phyloP scores from a whole-genome alignment of 1,284 basidiomycete species.

The Termitomyces sp. region DNA sequence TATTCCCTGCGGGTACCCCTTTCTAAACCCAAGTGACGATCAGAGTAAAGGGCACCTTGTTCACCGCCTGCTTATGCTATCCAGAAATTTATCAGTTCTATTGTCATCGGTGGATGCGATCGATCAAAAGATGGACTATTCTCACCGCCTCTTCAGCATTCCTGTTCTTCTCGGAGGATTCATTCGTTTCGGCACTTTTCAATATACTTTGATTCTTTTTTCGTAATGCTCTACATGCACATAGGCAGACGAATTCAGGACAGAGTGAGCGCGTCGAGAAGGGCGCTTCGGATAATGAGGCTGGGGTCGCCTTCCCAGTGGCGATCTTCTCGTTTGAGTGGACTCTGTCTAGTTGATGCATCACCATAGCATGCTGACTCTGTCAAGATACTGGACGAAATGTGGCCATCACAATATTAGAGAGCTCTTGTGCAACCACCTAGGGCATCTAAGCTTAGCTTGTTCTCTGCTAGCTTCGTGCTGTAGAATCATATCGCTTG shows the following conservation, averaged over 20 bases:
- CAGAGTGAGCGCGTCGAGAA: no score
- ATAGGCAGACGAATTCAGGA: neutral
- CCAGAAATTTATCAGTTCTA: neutral
- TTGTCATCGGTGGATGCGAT: neutral
- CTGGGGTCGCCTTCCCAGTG: neutral
- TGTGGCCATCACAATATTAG: neutral
- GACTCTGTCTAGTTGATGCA: neutral
- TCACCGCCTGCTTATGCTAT: neutral
- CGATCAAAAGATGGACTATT: neutral
- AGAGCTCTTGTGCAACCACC: no score
- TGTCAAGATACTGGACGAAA: neutral
- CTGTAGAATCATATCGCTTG: neutral
- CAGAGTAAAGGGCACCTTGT: no score
- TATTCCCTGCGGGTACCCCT: conserved; percentile 61
- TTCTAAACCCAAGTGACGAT: conserved; percentile 22
- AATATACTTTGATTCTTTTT: no score
- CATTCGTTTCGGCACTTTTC: neutral
- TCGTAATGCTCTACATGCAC: no score
- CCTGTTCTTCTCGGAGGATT: neutral
- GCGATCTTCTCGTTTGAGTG: neutral
- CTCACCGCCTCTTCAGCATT: neutral
- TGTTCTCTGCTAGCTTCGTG: neutral
- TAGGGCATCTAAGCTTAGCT: no score
- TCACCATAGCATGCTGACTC: neutral
- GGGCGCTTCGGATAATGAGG: neutral